Conservation (phyloP, 163 green algal genomes). For the Chlorella variabilis region DNA sequence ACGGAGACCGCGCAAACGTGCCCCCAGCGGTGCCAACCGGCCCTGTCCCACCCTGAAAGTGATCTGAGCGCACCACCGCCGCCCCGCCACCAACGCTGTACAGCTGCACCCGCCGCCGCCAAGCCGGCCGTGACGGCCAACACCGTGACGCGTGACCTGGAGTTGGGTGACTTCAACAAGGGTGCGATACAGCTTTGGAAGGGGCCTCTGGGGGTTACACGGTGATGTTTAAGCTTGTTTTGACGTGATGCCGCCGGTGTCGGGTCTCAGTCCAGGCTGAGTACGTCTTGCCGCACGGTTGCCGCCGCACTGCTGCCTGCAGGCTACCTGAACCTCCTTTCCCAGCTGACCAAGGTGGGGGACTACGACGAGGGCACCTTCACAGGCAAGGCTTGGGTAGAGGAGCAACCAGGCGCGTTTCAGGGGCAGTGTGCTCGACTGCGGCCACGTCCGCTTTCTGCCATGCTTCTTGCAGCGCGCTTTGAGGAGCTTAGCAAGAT, state of each 20-base stretch:
- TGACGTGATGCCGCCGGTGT: no score
- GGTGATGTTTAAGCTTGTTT: no score
- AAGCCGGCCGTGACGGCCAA: constrained; percentile 13
- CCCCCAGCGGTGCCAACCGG: no score
- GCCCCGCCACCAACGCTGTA: background rate
- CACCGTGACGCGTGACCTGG: constrained; percentile 34
- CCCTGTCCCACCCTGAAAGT: no score
- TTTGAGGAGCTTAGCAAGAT: constrained; percentile 58
- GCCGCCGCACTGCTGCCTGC: constrained; percentile 1
- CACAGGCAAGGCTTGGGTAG: constrained; percentile 51
- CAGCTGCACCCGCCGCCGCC: background rate
- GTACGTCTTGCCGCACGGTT: background rate
- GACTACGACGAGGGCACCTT: constrained; percentile 62
- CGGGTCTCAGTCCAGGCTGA: no score
- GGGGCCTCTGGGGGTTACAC: no score
- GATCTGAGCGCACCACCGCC: background rate
- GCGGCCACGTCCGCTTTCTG: no score
- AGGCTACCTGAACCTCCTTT: constrained; percentile 78
- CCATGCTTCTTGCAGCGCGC: constrained; percentile 42
- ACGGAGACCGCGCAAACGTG: no score
- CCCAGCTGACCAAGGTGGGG: constrained; percentile 78
- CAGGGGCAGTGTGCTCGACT: no score
- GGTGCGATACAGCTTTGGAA: constrained; percentile 14
- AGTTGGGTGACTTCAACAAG: constrained; percentile 40
- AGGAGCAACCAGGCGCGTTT: no score